phyloP scores from a whole-genome alignment of 176 grass and related monocot genomes.

The Eleusine coracana region DNA sequence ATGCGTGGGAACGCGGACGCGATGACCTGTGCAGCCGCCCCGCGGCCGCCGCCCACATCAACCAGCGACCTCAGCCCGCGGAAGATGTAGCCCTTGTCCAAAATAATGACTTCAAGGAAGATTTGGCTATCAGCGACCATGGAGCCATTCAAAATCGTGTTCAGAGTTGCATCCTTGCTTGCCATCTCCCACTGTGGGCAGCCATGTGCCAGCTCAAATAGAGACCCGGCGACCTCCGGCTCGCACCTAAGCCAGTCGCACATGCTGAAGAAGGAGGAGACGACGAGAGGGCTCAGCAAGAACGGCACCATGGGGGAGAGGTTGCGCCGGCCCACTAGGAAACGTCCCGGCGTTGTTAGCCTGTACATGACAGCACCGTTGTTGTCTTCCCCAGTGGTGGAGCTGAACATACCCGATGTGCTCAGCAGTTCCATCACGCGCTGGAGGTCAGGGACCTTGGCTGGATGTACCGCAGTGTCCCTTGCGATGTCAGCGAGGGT shows the following conservation, averaged over 20 bases:
- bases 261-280: conserved; percentile 39
- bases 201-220: conserved; percentile 26
- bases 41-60: conserved; percentile 50
- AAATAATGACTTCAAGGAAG: conserved; percentile 42
- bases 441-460: background rate
- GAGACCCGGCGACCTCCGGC: background rate
- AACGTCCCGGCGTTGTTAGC: conserved; percentile 26
- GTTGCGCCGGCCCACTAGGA: conserved; percentile 2
- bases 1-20: conserved; percentile 47
- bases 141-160: background rate
- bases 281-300: background rate
- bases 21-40: conserved; percentile 26
- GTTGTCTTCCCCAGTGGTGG: background rate
- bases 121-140: conserved; percentile 32
- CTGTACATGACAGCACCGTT: background rate
- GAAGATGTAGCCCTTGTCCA: conserved; percentile 42
- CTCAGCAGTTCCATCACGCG: conserved; percentile 17
- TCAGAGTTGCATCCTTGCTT: background rate
- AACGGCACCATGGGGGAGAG: conserved; percentile 21
- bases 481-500: conserved; percentile 17
- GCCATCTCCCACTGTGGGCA: conserved; percentile 32
- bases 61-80: conserved; percentile 39
- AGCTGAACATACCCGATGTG: conserved; percentile 17
- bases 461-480: conserved; percentile 5
- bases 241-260: conserved; percentile 19